Conservation (phyloP, 139 green algal genomes). For the Chlorella sorokiniana region DNA sequence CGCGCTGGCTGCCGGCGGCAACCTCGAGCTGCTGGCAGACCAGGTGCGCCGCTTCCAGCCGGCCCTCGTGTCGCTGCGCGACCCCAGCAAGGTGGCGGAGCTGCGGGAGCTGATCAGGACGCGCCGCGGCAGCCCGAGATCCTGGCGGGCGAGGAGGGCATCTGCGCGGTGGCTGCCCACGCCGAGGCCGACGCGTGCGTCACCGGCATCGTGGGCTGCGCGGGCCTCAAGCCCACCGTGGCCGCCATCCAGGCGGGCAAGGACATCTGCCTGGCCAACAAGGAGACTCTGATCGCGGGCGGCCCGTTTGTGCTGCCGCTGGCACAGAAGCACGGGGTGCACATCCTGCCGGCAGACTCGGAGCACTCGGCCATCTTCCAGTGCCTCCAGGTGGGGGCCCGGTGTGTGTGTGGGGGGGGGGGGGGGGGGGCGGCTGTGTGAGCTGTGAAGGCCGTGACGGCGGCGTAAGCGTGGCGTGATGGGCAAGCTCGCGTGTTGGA, state of each 20-base stretch:
- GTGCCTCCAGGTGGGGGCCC: slow-evolving; percentile 71
- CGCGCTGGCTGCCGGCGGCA: slow-evolving; percentile 92
- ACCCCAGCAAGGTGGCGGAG: slow-evolving; percentile 54
- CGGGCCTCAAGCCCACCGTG: slow-evolving; percentile 94
- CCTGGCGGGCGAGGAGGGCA: slow-evolving; percentile 85
- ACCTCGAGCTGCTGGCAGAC: slow-evolving; percentile 92
- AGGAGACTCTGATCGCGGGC: slow-evolving; percentile 98
- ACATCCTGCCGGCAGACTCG: slow-evolving; percentile 96
- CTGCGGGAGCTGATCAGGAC: slow-evolving; percentile 66
- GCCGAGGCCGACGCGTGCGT: slow-evolving; percentile 52
- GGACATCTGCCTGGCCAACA: slow-evolving; percentile 99
- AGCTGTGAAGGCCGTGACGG: too few species aligned
- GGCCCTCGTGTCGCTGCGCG: slow-evolving; percentile 85
- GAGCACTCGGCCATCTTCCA: slow-evolving; percentile 99
- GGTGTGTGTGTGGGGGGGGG: not conserved
- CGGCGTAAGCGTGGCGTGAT: too few species aligned
- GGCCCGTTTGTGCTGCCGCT: slow-evolving; percentile 94
- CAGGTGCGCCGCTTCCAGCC: slow-evolving; percentile 86
- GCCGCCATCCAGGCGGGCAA: slow-evolving; percentile 96
- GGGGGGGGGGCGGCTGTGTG: not conserved
- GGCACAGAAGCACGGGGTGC: slow-evolving; percentile 86
- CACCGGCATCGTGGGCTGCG: slow-evolving; percentile 97
- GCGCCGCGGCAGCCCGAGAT: slow-evolving; percentile 86
- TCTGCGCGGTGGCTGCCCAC: slow-evolving; percentile 64
- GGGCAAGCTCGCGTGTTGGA: not conserved